phyloP scores from a whole-genome alignment of 2,329 filamentous ascomycete species.

The Colletotrichum sp. region DNA sequence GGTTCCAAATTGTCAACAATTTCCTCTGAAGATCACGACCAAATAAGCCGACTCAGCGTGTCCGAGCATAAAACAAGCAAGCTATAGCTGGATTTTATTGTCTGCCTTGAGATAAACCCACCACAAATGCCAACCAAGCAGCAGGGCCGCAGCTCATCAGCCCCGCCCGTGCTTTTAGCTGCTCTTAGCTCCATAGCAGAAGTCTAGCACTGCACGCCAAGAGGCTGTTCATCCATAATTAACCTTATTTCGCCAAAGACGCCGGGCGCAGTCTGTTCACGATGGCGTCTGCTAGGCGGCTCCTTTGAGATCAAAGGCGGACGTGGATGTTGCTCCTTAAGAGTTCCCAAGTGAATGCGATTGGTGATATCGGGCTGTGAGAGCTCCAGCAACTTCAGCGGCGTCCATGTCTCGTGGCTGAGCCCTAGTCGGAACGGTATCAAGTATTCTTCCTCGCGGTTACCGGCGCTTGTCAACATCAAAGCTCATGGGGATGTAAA shows the following conservation, averaged over 20 bases:
- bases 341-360: neutral
- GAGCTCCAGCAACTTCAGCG: neutral
- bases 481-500: neutral
- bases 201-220: neutral
- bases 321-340: neutral
- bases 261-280: neutral
- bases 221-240: neutral
- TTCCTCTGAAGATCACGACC: neutral
- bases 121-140: neutral
- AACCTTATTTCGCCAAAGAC: neutral
- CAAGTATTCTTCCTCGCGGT: neutral
- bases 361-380: conserved; percentile 1
- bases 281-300: neutral
- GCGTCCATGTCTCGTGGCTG: neutral
- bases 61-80: neutral
- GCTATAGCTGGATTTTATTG: neutral
- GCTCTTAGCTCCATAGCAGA: neutral
- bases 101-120: neutral
- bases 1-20: neutral
- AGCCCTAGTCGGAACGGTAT: neutral
- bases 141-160: neutral
- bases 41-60: neutral
- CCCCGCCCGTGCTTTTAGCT: neutral
- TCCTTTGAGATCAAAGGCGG: neutral
- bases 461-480: neutral